A percentile compares a stretch with the other conserved stretches of the same genome.
These are phyloP conservation scores for Fusarium xyrophilum DNA, from an alignment of 2,329 filamentous ascomycete species.

Conservation along the genomic window DNA sequence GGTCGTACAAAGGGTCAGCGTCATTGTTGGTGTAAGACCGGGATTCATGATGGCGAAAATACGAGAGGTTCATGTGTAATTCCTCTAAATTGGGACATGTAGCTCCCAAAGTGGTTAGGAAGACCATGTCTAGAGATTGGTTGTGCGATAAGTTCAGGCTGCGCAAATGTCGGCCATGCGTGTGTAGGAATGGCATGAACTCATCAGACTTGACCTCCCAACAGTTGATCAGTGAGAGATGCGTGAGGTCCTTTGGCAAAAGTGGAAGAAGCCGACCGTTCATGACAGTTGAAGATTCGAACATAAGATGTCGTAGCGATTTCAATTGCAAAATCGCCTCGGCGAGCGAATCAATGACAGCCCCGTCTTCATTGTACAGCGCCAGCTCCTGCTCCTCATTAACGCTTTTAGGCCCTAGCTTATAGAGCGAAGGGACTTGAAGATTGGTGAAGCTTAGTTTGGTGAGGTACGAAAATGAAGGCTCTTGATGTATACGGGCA, in stretches of 20 bases:
- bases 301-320: slow-evolving; percentile 69
- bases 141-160: slow-evolving; percentile 79
- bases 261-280: slow-evolving; percentile 71
- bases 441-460: slow-evolving; percentile 69
- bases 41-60: slow-evolving; percentile 72
- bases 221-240: slow-evolving; percentile 80
- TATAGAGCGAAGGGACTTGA: slow-evolving; percentile 60
- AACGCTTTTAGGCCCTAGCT: slow-evolving; percentile 44
- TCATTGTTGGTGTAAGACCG: slow-evolving; percentile 61
- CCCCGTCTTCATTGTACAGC: slow-evolving; percentile 51
- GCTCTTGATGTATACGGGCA: slow-evolving; percentile 58
- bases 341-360: slow-evolving; percentile 49
- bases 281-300: slow-evolving; percentile 77
- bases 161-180: slow-evolving; percentile 71
- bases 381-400: slow-evolving; percentile 44
- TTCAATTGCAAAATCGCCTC: slow-evolving; percentile 57
- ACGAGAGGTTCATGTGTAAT: slow-evolving; percentile 79
- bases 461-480: slow-evolving; percentile 63
- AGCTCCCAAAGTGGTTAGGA: slow-evolving; percentile 69
- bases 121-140: slow-evolving; percentile 76
- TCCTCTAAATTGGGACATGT: slow-evolving; percentile 74
- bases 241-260: slow-evolving; percentile 70
- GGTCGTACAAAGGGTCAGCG: slow-evolving; percentile 76
- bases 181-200: slow-evolving; percentile 68
- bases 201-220: slow-evolving; percentile 73